phyloP scores from a whole-genome alignment of 371 early-diverging fungal genomes.

The Cladochytrium tenue region DNA sequence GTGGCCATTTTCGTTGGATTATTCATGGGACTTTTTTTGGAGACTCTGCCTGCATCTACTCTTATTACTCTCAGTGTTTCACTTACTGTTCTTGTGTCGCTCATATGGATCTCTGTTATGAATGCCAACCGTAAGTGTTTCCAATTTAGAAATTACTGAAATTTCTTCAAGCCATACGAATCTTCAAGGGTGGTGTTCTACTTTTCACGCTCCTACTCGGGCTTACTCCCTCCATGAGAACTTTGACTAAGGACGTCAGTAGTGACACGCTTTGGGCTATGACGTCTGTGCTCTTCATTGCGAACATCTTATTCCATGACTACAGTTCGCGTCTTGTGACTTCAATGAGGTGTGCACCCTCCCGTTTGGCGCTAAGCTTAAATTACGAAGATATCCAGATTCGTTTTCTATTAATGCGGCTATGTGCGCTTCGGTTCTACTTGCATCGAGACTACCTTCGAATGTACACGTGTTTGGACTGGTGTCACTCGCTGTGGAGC shows the following conservation, averaged over 20 bases:
- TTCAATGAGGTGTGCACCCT: conserved; percentile 61
- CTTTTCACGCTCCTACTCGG: conserved; percentile 79
- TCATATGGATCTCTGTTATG: conserved; percentile 39
- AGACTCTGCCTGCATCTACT: conserved; percentile 55
- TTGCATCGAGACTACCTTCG: conserved; percentile 84
- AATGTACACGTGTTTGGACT: conserved; percentile 88
- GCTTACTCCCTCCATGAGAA: conserved; percentile 88
- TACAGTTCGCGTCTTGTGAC: conserved; percentile 63
- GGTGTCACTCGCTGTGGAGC: conserved; percentile 81
- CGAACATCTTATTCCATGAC: conserved; percentile 87
- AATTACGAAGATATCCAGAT: conserved; percentile 86
- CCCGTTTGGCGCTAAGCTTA: too few species aligned
- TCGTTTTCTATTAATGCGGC: conserved; percentile 93
- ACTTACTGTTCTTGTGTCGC: conserved; percentile 64
- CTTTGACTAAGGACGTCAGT: conserved; percentile 86
- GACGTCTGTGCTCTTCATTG: conserved; percentile 76
- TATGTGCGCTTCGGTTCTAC: conserved; percentile 89
- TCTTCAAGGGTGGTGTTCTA: conserved; percentile 70
- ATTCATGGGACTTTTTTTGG: conserved; percentile 74
- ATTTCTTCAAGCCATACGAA: conserved; percentile 9
- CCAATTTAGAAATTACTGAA: not conserved
- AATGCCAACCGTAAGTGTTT: too few species aligned
- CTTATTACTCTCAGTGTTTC: conserved; percentile 64
- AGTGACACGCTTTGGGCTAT: conserved; percentile 94
- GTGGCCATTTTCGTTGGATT: conserved; percentile 82